These are phyloP conservation scores for Globisporangium solare DNA, from an alignment of 352 stramenopile species.

Conservation along the genomic window DNA sequence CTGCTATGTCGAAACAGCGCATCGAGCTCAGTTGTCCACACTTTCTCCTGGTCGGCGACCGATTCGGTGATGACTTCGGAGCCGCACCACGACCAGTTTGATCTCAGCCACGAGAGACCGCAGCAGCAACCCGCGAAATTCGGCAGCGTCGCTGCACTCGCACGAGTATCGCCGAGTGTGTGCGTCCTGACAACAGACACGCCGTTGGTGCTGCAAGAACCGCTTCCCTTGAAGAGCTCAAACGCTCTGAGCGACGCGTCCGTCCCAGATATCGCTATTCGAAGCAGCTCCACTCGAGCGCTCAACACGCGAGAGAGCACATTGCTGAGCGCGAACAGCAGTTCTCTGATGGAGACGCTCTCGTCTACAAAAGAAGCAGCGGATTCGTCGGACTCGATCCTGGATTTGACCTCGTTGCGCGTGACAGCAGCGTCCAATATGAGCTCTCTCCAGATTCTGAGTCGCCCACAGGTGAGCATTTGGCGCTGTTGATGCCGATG, in stretches of 20 bases:
- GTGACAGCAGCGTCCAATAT: constrained; percentile 20
- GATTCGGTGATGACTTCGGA: neutral
- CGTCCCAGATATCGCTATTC: neutral
- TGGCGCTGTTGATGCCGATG: no score
- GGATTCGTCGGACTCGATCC: constrained; percentile 11
- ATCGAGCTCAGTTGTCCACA: constrained; percentile 14
- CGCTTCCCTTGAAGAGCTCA: neutral
- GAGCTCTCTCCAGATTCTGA: constrained; percentile 35
- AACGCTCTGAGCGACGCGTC: neutral
- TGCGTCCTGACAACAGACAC: constrained; percentile 17
- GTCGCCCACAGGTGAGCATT: constrained; percentile 5
- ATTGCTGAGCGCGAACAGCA: neutral
- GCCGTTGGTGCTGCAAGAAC: constrained; percentile 11
- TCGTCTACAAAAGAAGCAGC: constrained; percentile 1
- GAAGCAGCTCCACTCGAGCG: neutral
- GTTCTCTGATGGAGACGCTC: neutral
- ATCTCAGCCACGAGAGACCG: neutral
- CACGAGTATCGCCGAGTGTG: constrained; percentile 4
- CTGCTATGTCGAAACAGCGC: neutral
- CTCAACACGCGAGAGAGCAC: neutral
- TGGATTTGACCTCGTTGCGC: constrained; percentile 40
- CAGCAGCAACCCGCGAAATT: neutral
- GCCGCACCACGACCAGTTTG: constrained; percentile 1
- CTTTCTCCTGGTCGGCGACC: constrained; percentile 21
- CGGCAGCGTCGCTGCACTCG: constrained; percentile 2